Evolutionary conservation across 2,329 filamentous ascomycete species (phyloP), one percentile per base, ranked within the genome.

Genomic region (Trichoderma asperellum): DNA sequence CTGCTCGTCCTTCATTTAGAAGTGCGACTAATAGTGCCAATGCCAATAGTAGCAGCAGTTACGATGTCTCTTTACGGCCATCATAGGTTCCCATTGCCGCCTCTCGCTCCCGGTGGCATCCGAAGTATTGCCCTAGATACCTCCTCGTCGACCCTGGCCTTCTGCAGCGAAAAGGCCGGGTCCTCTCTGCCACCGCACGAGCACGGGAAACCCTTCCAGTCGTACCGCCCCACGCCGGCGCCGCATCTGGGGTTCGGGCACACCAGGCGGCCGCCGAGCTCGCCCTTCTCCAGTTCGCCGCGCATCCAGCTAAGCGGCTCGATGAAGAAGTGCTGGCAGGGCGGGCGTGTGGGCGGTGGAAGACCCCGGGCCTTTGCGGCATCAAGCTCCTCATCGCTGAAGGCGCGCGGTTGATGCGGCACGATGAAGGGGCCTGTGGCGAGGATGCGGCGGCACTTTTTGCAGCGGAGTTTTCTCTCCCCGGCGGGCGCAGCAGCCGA

Each of bases 281-380:
- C 88, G 34, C 92, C 94, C 75, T 92, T 87, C 74, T 94, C 92
- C 3, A 99, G 88, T 75, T 91, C 90, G 0, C 89, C 83, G 7
- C 92, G 89, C 96, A 99, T 99, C 96, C 96, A 99, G 16, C 92
- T 92, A 40, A 99, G 83, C 0, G 96, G 93, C 76, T 98, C 94
- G 72, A 98, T 81, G 80, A 97, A 98, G 78, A 94, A 88, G 79
- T 98, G 95, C 24, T 91, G 91, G 76, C 96, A 99, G 37, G 75
- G 73, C 68, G 72, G 70, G 37, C 71, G 73, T 37, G 27, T 71
- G 64, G 18, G 70, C 47, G 11, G 58, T 14, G 68, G 71, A 40
- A 24, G 57, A 18, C 69, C 62, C 32, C 52, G 10, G 11, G 61
- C n/a, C 3, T 52, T n/a, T 18, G 34, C 61, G 5, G 53, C 49